Conservation (phyloP, 208 protist species). For the Leptomonas pyrrhocoris region DNA sequence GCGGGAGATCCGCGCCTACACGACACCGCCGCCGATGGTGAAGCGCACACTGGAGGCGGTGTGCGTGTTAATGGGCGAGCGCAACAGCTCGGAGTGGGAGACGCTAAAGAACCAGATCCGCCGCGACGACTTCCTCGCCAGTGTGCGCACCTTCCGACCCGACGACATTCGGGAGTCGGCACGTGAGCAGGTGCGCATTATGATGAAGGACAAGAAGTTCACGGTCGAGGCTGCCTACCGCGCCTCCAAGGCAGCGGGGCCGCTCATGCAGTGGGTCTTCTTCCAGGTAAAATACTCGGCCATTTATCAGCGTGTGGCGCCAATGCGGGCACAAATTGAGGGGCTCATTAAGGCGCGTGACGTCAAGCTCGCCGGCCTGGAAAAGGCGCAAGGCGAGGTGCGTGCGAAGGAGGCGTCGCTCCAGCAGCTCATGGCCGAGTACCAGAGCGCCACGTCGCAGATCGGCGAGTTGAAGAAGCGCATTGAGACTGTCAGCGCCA, state of each 20-base stretch:
- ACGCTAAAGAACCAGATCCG: conserved; percentile 93
- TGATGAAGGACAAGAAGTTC: conserved; percentile 93
- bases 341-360: conserved; percentile 81
- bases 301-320: conserved; percentile 93
- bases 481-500: conserved; percentile 81
- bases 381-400: conserved; percentile 82
- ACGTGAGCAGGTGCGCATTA: conserved; percentile 57
- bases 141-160: conserved; percentile 96
- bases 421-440: conserved; percentile 92
- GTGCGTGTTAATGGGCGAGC: conserved; percentile 83
- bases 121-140: conserved; percentile 94
- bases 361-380: conserved; percentile 57
- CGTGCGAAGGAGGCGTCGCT: conserved; percentile 86
- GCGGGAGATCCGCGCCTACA: conserved; percentile 97
- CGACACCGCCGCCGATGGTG: conserved; percentile 95
- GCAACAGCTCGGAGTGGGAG: conserved; percentile 91
- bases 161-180: conserved; percentile 76
- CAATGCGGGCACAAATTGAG: conserved; percentile 93
- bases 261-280: conserved; percentile 96
- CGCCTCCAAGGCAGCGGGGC: conserved; percentile 97
- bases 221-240: conserved; percentile 94
- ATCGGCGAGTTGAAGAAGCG: conserved; percentile 91
- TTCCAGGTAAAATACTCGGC: conserved; percentile 96
- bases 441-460: conserved; percentile 94
- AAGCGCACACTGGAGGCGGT: conserved; percentile 95